phyloP scores from a whole-genome alignment of 495 filamentous ascomycete species.

The Aspergillus sclerotioniger region DNA sequence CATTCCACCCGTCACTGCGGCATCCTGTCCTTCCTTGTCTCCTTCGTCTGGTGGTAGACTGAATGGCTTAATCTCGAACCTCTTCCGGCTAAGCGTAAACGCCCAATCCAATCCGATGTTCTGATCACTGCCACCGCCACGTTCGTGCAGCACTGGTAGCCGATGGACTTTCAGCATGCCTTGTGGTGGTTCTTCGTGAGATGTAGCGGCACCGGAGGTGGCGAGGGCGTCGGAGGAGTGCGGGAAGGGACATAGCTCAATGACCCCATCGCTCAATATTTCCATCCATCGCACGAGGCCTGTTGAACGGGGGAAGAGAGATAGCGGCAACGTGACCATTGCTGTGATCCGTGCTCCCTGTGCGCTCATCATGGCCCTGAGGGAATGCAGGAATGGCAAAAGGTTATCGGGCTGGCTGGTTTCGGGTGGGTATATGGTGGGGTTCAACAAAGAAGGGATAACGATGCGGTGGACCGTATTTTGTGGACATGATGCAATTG shows the following conservation, averaged over 20 bases:
- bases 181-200: slow-evolving; percentile 73
- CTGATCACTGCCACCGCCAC: slow-evolving; percentile 71
- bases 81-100: slow-evolving; percentile 81
- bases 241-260: slow-evolving; percentile 85
- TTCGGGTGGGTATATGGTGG: slow-evolving; percentile 70
- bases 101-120: slow-evolving; percentile 79
- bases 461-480: slow-evolving; percentile 75
- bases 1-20: slow-evolving; percentile 44
- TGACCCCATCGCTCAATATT: slow-evolving; percentile 76
- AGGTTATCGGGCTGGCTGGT: slow-evolving; percentile 66
- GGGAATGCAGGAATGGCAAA: slow-evolving; percentile 78
- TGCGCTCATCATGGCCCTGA: slow-evolving; percentile 70
- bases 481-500: slow-evolving; percentile 56
- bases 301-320: slow-evolving; percentile 73
- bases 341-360: slow-evolving; percentile 65
- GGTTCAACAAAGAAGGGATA: slow-evolving; percentile 79
- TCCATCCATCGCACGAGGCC: slow-evolving; percentile 89
- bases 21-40: slow-evolving; percentile 67
- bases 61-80: slow-evolving; percentile 82
- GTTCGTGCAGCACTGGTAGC: slow-evolving; percentile 82
- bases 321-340: slow-evolving; percentile 75
- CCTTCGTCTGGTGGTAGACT: slow-evolving; percentile 86
- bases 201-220: slow-evolving; percentile 49
- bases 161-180: slow-evolving; percentile 81
- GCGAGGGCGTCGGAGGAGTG: slow-evolving; percentile 59